A percentile compares a stretch with the other conserved stretches of the same genome.
Evolutionary conservation across 2,329 filamentous ascomycete genomes (phyloP).

Genomic region (Penicillium verrucosum): DNA sequence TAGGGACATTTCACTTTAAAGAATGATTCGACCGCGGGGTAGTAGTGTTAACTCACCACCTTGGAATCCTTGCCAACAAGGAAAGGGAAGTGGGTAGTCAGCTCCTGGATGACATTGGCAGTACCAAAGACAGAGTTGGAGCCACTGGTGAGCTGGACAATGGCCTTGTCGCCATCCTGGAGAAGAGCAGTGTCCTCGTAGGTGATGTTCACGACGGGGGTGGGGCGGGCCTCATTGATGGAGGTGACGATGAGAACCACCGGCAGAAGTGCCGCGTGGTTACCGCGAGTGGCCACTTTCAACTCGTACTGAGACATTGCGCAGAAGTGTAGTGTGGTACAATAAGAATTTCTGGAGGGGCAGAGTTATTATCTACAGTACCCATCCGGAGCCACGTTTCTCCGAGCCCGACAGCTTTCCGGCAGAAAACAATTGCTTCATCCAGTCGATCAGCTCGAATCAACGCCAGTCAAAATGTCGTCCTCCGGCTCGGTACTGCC

Average conservation of each 20-base stretch:
- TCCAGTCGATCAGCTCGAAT: constrained; percentile 10
- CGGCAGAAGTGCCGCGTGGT: constrained; percentile 41
- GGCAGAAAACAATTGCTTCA: constrained; percentile 35
- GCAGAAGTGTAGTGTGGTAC: constrained; percentile 5
- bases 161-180: constrained; percentile 33
- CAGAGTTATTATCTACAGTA: constrained; percentile 21
- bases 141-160: constrained; percentile 32
- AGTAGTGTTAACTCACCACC: constrained; percentile 24
- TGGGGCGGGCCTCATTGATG: constrained; percentile 38
- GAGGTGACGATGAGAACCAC: constrained; percentile 41
- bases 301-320: constrained; percentile 35
- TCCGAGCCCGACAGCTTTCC: constrained; percentile 32
- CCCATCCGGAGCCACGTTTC: constrained; percentile 30
- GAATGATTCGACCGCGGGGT: neutral
- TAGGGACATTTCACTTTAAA: neutral
- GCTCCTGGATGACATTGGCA: constrained; percentile 32
- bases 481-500: constrained; percentile 35
- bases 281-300: constrained; percentile 40
- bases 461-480: constrained; percentile 30
- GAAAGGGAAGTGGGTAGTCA: constrained; percentile 36
- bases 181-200: constrained; percentile 40
- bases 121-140: constrained; percentile 33
- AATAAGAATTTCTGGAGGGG: constrained; percentile 23
- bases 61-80: constrained; percentile 38
- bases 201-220: constrained; percentile 35